Evolutionary conservation across 2,329 filamentous ascomycete genomes (phyloP).

Genomic region (Neonectria sp.): DNA sequence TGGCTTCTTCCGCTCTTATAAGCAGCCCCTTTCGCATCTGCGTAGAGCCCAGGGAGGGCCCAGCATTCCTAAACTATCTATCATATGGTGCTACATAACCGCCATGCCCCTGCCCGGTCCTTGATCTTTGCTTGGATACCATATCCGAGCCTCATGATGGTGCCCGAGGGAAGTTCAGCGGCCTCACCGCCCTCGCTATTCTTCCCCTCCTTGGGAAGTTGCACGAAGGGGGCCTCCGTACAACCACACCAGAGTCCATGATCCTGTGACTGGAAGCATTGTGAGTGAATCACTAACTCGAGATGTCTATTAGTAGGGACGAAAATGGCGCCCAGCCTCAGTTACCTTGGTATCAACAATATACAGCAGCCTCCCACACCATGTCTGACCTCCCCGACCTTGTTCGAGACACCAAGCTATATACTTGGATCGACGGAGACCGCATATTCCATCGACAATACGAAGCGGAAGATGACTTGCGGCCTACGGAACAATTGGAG

Average conservation of each 20-base stretch:
- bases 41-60: background rate
- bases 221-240: background rate
- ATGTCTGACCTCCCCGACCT: background rate
- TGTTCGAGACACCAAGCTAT: background rate
- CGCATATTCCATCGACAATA: background rate
- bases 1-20: background rate
- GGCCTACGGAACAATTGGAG: background rate
- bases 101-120: background rate
- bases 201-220: background rate
- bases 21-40: background rate
- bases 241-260: background rate
- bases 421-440: background rate
- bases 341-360: background rate
- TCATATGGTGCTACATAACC: background rate
- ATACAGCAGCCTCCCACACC: background rate
- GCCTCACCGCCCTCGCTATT: background rate
- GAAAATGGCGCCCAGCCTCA: background rate
- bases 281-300: background rate
- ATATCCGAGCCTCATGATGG: background rate
- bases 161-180: background rate
- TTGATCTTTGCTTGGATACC: background rate
- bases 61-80: background rate
- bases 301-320: background rate
- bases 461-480: background rate
- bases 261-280: too few species aligned